These are phyloP conservation scores for Litchi chinensis DNA, from an alignment of 345 rosid species.

Conservation along the genomic window DNA sequence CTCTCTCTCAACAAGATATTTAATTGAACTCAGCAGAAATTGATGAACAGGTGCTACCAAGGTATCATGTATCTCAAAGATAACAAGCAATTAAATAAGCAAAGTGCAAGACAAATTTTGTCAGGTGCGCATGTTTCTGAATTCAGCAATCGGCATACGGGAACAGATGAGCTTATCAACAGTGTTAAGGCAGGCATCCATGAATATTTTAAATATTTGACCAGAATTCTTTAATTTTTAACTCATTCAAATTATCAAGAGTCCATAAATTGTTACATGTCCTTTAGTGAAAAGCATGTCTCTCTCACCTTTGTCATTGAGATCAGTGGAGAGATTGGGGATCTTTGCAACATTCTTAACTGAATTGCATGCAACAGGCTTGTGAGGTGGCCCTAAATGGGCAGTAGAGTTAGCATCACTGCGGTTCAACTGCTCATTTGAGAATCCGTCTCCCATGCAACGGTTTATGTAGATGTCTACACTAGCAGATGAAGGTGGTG, in stretches of 20 bases:
- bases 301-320: conserved; percentile 21
- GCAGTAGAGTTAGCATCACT: conserved; percentile 24
- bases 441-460: conserved; percentile 30
- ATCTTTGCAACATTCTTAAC: conserved; percentile 15
- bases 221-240: neutral
- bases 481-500: conserved; percentile 35
- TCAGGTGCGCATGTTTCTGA: neutral
- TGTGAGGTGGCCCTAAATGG: conserved; percentile 28
- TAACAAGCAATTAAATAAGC: neutral
- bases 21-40: neutral
- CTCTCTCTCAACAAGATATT: neutral
- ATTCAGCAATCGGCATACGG: conserved; percentile 3
- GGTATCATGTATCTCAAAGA: neutral
- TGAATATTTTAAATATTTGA: neutral
- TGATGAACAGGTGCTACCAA: neutral
- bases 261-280: conserved; percentile 3
- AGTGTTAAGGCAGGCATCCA: neutral
- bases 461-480: conserved; percentile 31
- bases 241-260: neutral
- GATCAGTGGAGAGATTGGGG: conserved; percentile 1
- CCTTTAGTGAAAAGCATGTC: neutral
- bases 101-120: neutral
- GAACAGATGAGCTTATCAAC: neutral
- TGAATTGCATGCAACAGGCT: conserved; percentile 9
- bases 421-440: conserved; percentile 29